Conservation (phyloP, 2,329 filamentous ascomycete species). For the Cladosporium phlei region DNA sequence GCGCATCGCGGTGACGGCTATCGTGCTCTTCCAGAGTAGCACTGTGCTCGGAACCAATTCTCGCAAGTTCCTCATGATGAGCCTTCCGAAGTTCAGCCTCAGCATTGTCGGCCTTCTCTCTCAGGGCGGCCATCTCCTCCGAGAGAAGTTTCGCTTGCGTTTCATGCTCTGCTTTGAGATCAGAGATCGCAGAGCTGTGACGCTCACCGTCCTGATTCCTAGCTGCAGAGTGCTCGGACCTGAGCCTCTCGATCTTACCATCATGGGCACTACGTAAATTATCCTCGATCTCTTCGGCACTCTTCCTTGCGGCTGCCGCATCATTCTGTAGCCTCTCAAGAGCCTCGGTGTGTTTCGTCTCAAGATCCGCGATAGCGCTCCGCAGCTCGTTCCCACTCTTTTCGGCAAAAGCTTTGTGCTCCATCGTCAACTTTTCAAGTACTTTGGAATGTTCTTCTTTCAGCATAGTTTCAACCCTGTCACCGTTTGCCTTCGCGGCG, state of each 20-base stretch:
- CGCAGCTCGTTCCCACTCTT: not conserved
- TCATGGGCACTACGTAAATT: not conserved
- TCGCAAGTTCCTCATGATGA: not conserved
- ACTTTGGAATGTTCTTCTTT: not conserved
- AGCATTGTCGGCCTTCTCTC: not conserved
- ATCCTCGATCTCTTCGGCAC: not conserved
- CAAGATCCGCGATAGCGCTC: slow-evolving; percentile 6
- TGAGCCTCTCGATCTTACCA: not conserved
- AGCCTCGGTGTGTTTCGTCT: slow-evolving; percentile 9
- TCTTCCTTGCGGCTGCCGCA: not conserved
- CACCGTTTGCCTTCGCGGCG: not conserved
- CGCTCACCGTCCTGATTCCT: not conserved
- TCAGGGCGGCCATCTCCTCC: not conserved
- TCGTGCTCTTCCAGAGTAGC: not conserved
- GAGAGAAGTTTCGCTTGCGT: not conserved
- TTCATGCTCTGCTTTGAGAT: slow-evolving; percentile 11
- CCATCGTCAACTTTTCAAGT: slow-evolving; percentile 1
- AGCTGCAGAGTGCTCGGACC: not conserved
- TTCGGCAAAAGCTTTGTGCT: slow-evolving; percentile 9
- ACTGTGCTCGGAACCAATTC: slow-evolving; percentile 11
- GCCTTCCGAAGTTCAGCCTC: not conserved
- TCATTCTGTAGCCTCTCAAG: not conserved
- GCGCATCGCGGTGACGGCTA: slow-evolving; percentile 3
- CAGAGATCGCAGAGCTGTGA: not conserved
- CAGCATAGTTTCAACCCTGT: not conserved